Evolutionary conservation across 106 monocot species (phyloP), one percentile per base, ranked within the genome.

Genomic region (Phalaenopsis equestris): DNA sequence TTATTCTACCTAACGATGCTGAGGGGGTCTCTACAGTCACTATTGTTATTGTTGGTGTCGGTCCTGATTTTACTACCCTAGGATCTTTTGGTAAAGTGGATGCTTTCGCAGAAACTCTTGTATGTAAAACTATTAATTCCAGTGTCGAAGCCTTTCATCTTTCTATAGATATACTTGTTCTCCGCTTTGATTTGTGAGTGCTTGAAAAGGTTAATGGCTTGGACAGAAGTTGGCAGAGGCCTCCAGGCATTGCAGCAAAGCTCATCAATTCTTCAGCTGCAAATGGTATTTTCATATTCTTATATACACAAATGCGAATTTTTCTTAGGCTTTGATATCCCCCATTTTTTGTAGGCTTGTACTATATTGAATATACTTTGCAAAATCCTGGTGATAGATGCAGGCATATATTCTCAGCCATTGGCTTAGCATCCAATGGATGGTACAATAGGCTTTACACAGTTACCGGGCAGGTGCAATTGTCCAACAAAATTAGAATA

Each of bases 381-480:
- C 97, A 97, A 84, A 92, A 88, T 86, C 97, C 92, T 21, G 97
- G 94, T 16, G 94, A 92, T 77, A 86, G 77, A 55, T 42, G 86
- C 41, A 86, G 94, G 81, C 97, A 94, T 78, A 85, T 97, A 81
- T 18, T 89, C 52, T 89, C 94, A 15, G 94, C 89, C n/a, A 77
- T 92, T 68, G 97, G 97, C 19, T 83, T 94, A 82, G 92, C 90
- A 76, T 80, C 77, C 77, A 90, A 91, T 85, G 94, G 92, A 42
- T 97, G 97, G 97, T 94, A 94, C 82, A 97, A 97, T 80, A 86
- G 97, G 49, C 82, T 97, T 64, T 97, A 97, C 79, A 97, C 97
- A 57, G 94, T 97, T 72, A 89, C 94, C 3, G 97, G 94, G 18
- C 96, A 94, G 92, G 93, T 92, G 24, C 18, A 42, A 45, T 6